phyloP scores from a whole-genome alignment of 768 basidiomycete genomes.

The Suillus bovinus region DNA sequence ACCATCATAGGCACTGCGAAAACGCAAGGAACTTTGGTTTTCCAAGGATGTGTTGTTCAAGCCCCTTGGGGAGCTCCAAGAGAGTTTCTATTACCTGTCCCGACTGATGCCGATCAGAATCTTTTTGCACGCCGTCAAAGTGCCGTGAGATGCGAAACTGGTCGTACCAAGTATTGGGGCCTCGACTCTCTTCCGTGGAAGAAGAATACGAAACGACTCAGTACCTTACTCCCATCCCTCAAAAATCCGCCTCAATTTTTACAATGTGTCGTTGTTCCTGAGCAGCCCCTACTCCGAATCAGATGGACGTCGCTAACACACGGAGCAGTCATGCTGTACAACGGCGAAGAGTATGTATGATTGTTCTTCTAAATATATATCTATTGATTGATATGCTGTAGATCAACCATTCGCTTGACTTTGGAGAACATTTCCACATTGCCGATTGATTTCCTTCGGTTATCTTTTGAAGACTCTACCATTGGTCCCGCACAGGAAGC shows the following conservation, averaged over 20 bases:
- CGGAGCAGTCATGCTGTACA: conserved; percentile 92
- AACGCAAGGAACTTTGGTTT: conserved; percentile 60
- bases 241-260: conserved; percentile 51
- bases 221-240: conserved; percentile 26
- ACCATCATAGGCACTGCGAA: conserved; percentile 67
- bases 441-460: conserved; percentile 81
- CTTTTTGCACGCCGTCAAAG: conserved; percentile 56
- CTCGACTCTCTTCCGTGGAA: conserved; percentile 70
- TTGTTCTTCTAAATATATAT: conserved; percentile 2
- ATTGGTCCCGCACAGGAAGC: conserved; percentile 73
- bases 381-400: conserved; percentile 32
- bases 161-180: conserved; percentile 72
- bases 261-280: conserved; percentile 81
- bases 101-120: conserved; percentile 70
- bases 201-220: conserved; percentile 44
- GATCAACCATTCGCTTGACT: conserved; percentile 81
- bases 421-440: conserved; percentile 87
- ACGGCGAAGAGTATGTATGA: conserved; percentile 80
- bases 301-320: conserved; percentile 88
- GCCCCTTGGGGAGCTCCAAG: conserved; percentile 68
- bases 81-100: conserved; percentile 76
- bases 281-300: conserved; percentile 87
- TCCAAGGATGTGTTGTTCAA: conserved; percentile 81
- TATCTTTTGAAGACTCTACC: conserved; percentile 91
- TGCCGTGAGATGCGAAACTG: conserved; percentile 62